These are phyloP conservation scores for Luffa acutangula DNA, from an alignment of 306 rosid genomes.

Conservation along the genomic window DNA sequence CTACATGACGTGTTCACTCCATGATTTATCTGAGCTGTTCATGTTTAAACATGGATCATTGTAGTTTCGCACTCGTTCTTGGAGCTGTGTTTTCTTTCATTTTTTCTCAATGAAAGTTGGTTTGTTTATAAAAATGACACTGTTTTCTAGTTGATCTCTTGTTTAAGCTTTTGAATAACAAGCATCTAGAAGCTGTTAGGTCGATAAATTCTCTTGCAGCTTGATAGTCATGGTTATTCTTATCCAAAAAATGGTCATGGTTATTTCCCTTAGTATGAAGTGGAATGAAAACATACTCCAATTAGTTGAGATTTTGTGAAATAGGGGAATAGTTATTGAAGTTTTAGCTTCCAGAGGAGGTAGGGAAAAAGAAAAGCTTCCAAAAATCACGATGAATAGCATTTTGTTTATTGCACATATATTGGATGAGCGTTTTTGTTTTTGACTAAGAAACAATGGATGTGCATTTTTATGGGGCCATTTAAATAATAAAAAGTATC, in stretches of 20 bases:
- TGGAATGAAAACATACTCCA: neutral
- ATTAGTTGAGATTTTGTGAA: neutral
- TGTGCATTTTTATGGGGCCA: neutral
- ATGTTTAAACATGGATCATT: neutral
- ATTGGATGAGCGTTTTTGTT: neutral
- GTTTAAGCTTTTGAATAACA: neutral
- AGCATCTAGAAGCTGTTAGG: neutral
- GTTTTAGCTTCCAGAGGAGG: neutral
- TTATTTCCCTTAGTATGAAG: neutral
- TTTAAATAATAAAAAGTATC: neutral
- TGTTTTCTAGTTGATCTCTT: neutral
- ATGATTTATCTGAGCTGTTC: neutral
- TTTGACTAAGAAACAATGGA: neutral
- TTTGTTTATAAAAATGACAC: too few species aligned
- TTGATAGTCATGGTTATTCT: neutral
- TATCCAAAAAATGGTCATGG: neutral
- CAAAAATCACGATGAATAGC: neutral
- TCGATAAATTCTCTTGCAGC: neutral
- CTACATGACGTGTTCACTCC: neutral
- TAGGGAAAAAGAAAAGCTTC: neutral
- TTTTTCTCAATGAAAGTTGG: too few species aligned
- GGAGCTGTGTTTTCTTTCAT: neutral
- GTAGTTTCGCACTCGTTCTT: neutral
- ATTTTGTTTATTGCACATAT: neutral
- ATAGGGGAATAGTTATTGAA: neutral